Conservation (phyloP, 2,329 filamentous ascomycete species). For the Phaeosphaeria sp. region DNA sequence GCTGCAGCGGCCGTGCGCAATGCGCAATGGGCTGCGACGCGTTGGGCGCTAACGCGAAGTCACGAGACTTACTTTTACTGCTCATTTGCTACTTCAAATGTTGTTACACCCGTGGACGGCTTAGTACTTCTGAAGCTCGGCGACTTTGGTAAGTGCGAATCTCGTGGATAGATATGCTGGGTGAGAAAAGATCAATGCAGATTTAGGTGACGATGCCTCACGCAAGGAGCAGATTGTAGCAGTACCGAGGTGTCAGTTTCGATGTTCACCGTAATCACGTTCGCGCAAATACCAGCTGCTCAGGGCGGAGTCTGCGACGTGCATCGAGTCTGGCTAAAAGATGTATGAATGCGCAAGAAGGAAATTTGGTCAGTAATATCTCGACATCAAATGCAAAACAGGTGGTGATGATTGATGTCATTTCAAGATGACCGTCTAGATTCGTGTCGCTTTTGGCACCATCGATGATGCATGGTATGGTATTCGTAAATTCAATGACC, state of each 20-base stretch:
- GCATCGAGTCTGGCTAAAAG: no score
- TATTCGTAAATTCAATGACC: slow-evolving; percentile 46
- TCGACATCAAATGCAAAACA: slow-evolving; percentile 25
- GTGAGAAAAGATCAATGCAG: not conserved
- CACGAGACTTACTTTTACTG: slow-evolving; percentile 24
- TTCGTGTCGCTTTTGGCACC: slow-evolving; percentile 45
- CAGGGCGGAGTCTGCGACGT: no score
- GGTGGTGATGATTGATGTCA: not conserved
- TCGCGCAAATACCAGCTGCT: not conserved
- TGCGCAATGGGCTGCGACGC: slow-evolving; percentile 5
- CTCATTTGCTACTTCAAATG: not conserved
- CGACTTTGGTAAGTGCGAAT: not conserved
- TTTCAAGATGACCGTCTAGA: slow-evolving; percentile 32
- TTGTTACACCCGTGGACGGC: not conserved
- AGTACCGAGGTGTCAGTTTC: not conserved
- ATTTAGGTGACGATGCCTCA: no score
- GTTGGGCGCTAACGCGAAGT: slow-evolving; percentile 20
- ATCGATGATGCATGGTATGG: slow-evolving; percentile 46
- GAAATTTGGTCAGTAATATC: not conserved
- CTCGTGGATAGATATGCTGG: not conserved
- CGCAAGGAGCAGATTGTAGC: no score
- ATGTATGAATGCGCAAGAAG: not conserved
- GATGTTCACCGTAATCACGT: not conserved
- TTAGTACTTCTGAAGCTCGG: not conserved
- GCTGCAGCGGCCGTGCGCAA: slow-evolving; percentile 18